Evolutionary conservation across 2,329 filamentous ascomycete genomes (phyloP).

Genomic region (Fusarium torulosum): DNA sequence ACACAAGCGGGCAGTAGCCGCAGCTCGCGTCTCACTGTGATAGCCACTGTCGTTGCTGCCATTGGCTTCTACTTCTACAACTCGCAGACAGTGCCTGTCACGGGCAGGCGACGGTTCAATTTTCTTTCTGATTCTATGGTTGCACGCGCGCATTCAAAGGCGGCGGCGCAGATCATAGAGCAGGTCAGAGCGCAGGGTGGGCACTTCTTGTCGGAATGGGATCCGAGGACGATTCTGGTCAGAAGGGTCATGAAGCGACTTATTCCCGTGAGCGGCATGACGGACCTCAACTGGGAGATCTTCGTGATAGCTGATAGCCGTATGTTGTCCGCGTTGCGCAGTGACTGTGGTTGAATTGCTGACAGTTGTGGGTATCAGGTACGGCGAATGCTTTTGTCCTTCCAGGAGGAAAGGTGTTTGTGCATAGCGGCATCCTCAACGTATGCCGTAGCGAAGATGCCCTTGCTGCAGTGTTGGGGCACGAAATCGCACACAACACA

Average conservation of each 20-base stretch:
- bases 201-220: conserved; percentile 69
- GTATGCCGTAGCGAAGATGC: conserved; percentile 75
- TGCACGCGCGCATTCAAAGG: conserved; percentile 53
- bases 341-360: neutral
- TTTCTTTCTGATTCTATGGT: conserved; percentile 69
- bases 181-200: conserved; percentile 65
- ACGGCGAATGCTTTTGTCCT: conserved; percentile 82
- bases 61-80: conserved; percentile 74
- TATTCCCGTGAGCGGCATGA: conserved; percentile 74
- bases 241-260: conserved; percentile 73
- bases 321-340: conserved; percentile 47
- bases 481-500: conserved; percentile 84
- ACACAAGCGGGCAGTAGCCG: conserved; percentile 48
- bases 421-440: conserved; percentile 79
- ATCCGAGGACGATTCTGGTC: conserved; percentile 69
- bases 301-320: conserved; percentile 76
- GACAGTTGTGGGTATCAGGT: conserved; percentile 46
- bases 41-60: conserved; percentile 59
- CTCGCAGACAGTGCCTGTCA: conserved; percentile 79
- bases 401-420: conserved; percentile 84
- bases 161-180: conserved; percentile 60
- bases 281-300: conserved; percentile 75
- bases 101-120: conserved; percentile 80
- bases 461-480: conserved; percentile 80
- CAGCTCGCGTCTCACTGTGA: conserved; percentile 54